These are phyloP conservation scores for Plasmodium reichenowi DNA, from an alignment of 169 alveolate species.

Conservation along the genomic window DNA sequence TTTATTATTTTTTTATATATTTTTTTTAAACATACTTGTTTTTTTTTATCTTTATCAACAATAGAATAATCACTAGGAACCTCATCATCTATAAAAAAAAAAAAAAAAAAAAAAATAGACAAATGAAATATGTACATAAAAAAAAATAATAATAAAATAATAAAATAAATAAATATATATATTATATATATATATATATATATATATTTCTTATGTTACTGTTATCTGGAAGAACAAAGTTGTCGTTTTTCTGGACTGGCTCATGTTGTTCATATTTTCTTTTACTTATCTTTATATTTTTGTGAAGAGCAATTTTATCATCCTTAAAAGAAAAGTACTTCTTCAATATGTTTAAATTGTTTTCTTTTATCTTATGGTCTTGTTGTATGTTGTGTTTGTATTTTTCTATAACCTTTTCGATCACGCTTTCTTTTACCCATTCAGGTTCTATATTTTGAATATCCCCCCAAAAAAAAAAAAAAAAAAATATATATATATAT, in stretches of 20 bases:
- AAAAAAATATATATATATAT: neutral
- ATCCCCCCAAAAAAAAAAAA: neutral
- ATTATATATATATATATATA: neutral
- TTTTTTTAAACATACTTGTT: constrained; percentile 16
- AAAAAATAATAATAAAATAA: no score
- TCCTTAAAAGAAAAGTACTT: constrained; percentile 26
- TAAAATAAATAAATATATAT: no score
- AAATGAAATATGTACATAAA: no score
- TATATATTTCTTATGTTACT: neutral
- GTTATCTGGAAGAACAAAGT: neutral
- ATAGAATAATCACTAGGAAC: constrained; percentile 10
- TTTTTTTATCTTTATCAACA: constrained; percentile 13
- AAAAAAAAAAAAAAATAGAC: no score
- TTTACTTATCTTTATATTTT: constrained; percentile 9
- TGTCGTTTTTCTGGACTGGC: neutral
- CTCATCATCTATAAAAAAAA: constrained; percentile 23
- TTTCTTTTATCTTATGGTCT: constrained; percentile 35
- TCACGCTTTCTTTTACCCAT: constrained; percentile 52
- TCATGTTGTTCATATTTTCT: neutral
- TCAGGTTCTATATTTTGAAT: constrained; percentile 35
- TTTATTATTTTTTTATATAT: neutral
- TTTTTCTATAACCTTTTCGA: constrained; percentile 17
- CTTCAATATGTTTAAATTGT: constrained; percentile 17
- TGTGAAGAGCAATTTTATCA: constrained; percentile 21
- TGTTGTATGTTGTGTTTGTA: neutral